A percentile compares a stretch with the other conserved stretches of the same genome.
These are phyloP conservation scores for Skeletonema grethae DNA, from an alignment of 108 stramenopile species.

Conservation along the genomic window DNA sequence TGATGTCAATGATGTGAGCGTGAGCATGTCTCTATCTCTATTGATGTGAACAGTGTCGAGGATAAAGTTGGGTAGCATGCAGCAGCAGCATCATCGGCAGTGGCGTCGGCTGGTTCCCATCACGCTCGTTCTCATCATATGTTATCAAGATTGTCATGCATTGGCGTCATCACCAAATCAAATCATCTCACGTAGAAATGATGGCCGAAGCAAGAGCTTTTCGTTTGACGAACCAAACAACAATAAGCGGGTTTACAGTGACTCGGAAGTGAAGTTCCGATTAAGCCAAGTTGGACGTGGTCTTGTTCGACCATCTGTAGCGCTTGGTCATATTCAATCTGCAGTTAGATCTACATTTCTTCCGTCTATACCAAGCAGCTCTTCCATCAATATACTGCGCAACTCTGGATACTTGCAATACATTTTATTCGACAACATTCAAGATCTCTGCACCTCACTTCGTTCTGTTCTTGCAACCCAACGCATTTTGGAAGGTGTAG, in stretches of 20 bases:
- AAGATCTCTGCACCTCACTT: constrained; percentile 78
- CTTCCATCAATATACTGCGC: constrained; percentile 2
- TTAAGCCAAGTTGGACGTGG: constrained; percentile 1
- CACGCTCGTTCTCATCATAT: background rate
- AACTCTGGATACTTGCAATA: constrained; percentile 65
- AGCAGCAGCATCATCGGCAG: background rate
- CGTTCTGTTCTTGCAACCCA: constrained; percentile 76
- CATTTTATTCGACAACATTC: constrained; percentile 65
- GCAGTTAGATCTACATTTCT: constrained; percentile 55
- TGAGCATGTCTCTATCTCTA: too few relatives aligned
- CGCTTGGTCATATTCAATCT: constrained; percentile 20
- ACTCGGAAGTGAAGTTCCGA: background rate
- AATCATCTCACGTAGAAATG: constrained; percentile 32
- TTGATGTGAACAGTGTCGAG: too few relatives aligned
- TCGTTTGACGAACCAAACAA: constrained; percentile 18
- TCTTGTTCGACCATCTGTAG: background rate
- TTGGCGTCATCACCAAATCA: background rate
- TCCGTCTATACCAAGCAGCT: constrained; percentile 18
- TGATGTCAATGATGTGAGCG: too few relatives aligned
- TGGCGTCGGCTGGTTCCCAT: background rate
- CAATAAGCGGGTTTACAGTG: background rate
- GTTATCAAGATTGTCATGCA: constrained; percentile 1
- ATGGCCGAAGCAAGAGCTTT: constrained; percentile 25
- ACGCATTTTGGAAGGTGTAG: constrained; percentile 80
- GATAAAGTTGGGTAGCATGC: too few relatives aligned